phyloP scores from a whole-genome alignment of 2,329 filamentous ascomycete genomes.

The Chaetomium olivaceum region DNA sequence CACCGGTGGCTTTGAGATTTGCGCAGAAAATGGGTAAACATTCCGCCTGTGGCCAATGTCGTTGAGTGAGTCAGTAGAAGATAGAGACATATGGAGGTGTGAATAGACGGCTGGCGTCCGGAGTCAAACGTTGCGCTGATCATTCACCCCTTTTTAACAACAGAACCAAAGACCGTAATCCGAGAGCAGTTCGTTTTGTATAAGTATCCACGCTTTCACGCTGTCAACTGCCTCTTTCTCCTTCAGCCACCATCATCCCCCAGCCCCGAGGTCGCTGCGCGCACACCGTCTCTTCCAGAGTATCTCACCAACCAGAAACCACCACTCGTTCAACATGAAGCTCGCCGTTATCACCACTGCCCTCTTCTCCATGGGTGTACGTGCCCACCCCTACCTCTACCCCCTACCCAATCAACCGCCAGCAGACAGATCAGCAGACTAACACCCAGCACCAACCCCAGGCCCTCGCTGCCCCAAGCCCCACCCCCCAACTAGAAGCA shows the following conservation, averaged over 20 bases:
- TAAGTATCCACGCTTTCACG: neutral
- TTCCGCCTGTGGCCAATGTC: neutral
- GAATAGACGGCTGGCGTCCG: neutral
- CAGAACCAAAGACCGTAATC: neutral
- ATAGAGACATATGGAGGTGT: neutral
- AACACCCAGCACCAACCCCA: neutral
- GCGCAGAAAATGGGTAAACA: neutral
- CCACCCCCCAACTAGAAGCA: neutral
- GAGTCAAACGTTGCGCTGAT: neutral
- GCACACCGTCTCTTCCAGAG: neutral
- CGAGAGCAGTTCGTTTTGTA: neutral
- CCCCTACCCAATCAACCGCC: neutral
- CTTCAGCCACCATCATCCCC: neutral
- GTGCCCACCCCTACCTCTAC: neutral
- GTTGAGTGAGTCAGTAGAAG: neutral
- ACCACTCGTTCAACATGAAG: constrained; percentile 5
- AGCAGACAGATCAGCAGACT: neutral
- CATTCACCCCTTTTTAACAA: neutral
- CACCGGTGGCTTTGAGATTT: neutral
- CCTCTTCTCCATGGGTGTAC: constrained; percentile 4
- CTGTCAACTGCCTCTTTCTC: neutral
- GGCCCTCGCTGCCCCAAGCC: constrained; percentile 1
- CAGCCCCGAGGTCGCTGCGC: neutral
- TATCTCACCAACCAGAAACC: neutral
- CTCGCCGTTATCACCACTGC: neutral